Evolutionary conservation across 2,329 filamentous ascomycete species (phyloP).

Genomic region (Claviceps lovelessii): DNA sequence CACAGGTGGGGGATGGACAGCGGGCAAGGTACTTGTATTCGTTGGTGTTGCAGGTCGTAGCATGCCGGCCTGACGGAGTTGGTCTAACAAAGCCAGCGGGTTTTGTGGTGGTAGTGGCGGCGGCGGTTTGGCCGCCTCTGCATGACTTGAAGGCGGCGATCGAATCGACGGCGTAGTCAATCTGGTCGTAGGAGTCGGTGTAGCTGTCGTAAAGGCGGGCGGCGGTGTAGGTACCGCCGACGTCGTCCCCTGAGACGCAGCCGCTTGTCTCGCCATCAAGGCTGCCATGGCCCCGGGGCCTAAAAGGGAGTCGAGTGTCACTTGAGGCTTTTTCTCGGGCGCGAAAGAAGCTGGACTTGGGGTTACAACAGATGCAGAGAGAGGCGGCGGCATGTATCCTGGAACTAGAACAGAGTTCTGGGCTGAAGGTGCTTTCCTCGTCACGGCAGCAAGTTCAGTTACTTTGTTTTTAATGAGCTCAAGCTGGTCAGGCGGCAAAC

Average conservation of each 20-base stretch:
- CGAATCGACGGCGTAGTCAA: slow-evolving; percentile 23
- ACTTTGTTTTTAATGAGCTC: slow-evolving; percentile 76
- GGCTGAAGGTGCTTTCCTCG: slow-evolving; percentile 36
- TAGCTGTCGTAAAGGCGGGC: slow-evolving; percentile 14
- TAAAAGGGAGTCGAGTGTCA: slow-evolving; percentile 45
- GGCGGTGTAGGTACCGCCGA: slow-evolving; percentile 20
- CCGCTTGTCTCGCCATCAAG: slow-evolving; percentile 40
- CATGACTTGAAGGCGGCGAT: slow-evolving; percentile 33
- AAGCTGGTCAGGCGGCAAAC: slow-evolving; percentile 67
- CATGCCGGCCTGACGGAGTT: slow-evolving; percentile 54
- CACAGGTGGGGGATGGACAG: slow-evolving; percentile 14
- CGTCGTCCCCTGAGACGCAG: slow-evolving; percentile 33
- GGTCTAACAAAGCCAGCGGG: slow-evolving; percentile 49
- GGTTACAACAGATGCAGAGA: slow-evolving; percentile 22
- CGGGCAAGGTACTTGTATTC: slow-evolving; percentile 21
- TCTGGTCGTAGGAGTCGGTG: neutral
- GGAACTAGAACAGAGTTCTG: slow-evolving; percentile 27
- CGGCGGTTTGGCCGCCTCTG: slow-evolving; percentile 19
- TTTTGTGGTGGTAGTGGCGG: slow-evolving; percentile 18
- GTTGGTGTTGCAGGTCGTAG: slow-evolving; percentile 34
- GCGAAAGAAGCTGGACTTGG: slow-evolving; percentile 18
- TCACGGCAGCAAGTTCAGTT: slow-evolving; percentile 54
- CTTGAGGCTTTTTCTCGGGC: slow-evolving; percentile 17
- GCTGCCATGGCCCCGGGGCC: slow-evolving; percentile 46
- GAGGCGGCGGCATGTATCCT: slow-evolving; percentile 18